phyloP scores from a whole-genome alignment of 2,329 filamentous ascomycete genomes.

The Sporothrix schenckii region DNA sequence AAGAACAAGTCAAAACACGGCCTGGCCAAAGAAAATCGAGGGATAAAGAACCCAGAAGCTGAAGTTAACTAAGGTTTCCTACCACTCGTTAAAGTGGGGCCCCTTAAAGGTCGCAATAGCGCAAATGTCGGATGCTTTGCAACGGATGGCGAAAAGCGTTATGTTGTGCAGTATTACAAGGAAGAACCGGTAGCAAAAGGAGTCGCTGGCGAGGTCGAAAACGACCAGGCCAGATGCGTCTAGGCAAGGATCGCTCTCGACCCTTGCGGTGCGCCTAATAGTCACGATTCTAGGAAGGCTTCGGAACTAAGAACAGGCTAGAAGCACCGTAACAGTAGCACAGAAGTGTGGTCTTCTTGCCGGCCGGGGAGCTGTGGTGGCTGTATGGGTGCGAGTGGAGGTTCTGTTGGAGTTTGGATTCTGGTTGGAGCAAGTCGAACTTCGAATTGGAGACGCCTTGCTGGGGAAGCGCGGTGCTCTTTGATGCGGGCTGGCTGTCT shows the following conservation, averaged over 20 bases:
- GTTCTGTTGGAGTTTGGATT: not conserved
- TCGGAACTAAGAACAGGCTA: not conserved
- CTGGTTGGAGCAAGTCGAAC: constrained; percentile 1
- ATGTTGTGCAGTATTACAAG: not conserved
- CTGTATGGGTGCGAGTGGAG: not conserved
- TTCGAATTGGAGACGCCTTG: constrained; percentile 1
- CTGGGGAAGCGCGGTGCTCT: no score
- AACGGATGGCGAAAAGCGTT: not conserved
- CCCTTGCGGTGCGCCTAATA: not conserved
- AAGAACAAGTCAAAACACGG: constrained; percentile 2
- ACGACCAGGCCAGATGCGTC: constrained; percentile 1
- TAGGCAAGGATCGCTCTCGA: not conserved
- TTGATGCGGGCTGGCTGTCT: not conserved
- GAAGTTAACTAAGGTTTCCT: not conserved
- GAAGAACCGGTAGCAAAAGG: not conserved
- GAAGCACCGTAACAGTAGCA: constrained; percentile 14
- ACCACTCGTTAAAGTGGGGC: constrained; percentile 10
- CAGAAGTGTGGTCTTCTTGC: constrained; percentile 11
- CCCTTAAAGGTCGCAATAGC: not conserved
- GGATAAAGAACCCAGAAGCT: not conserved
- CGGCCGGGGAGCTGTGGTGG: constrained; percentile 15
- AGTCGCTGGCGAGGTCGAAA: not conserved
- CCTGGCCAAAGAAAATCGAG: constrained; percentile 9
- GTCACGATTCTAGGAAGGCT: constrained; percentile 10
- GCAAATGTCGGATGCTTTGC: constrained; percentile 1